A percentile compares a stretch with the other conserved stretches of the same genome.
Evolutionary conservation across 2,329 filamentous ascomycete species (phyloP).

Genomic region (Boeremia lycopersici): DNA sequence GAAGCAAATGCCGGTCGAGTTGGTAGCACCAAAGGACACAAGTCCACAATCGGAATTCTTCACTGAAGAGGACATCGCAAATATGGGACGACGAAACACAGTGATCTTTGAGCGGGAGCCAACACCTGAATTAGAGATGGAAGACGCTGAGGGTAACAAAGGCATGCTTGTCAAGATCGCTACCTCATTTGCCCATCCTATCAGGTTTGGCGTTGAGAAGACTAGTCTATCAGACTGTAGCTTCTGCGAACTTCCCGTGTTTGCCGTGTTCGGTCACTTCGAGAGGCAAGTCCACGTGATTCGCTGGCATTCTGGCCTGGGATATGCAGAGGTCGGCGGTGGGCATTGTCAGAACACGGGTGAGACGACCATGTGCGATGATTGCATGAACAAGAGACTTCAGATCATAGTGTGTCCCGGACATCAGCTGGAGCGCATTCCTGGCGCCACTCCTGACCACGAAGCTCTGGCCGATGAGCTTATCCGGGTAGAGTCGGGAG

Average conservation of each 20-base stretch:
- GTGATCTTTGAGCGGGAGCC: slow-evolving; percentile 15
- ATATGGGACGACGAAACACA: slow-evolving; percentile 16
- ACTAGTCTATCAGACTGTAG: slow-evolving; percentile 39
- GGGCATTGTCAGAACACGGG: slow-evolving; percentile 43
- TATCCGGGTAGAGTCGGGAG: slow-evolving; percentile 13
- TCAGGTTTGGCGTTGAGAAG: slow-evolving; percentile 37
- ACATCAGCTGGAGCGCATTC: slow-evolving; percentile 22
- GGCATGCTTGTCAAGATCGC: slow-evolving; percentile 39
- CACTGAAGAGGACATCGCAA: slow-evolving; percentile 23
- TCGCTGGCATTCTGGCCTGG: slow-evolving; percentile 42
- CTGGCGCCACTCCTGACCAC: neutral
- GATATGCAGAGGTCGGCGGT: slow-evolving; percentile 47
- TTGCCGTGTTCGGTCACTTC: slow-evolving; percentile 50
- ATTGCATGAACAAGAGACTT: slow-evolving; percentile 26
- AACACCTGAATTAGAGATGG: slow-evolving; percentile 34
- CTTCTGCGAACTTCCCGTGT: slow-evolving; percentile 51
- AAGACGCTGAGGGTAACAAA: slow-evolving; percentile 32
- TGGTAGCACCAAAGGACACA: slow-evolving; percentile 9
- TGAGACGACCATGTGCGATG: slow-evolving; percentile 33
- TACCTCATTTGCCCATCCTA: slow-evolving; percentile 51
- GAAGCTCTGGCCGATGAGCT: slow-evolving; percentile 20
- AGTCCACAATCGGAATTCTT: slow-evolving; percentile 11
- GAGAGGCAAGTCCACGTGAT: slow-evolving; percentile 44
- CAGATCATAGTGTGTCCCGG: slow-evolving; percentile 31
- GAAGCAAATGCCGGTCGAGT: slow-evolving; percentile 4